Base-by-base conservation (phyloP, 1,284 basidiomycete genomes). In the Grifola frondosa region DNA sequence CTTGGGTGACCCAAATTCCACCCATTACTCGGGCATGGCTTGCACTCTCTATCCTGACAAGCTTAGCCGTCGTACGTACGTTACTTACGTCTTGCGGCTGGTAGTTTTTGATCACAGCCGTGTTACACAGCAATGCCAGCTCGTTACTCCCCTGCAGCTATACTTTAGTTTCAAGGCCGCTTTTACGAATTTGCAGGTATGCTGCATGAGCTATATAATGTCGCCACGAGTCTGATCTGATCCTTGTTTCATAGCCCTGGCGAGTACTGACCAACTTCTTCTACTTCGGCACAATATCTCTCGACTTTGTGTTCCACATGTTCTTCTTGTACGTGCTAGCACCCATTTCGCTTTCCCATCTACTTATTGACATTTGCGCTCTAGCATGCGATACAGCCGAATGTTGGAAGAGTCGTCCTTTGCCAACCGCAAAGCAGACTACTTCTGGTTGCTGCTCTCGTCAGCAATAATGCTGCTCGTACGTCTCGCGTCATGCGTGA, bases 321-420 rank as follows among this genome's bases (percentile, higher is more conserved):
- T 97, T 97, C 77, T 98, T 98, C 76, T 95, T 97, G 92, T 95
- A 58, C 64, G 91, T 72, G 2, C 17, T 40, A 11, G 4, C 41
- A 19, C 33, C n/a, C n/a, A 28, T 30, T 33, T 37, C 35, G 5
- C 22, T 13, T 20, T 21, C 19, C 24, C 25, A 12, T 17, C 28
- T 21, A n/a, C 31, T 31, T 45, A 28, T 24, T 31, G 31, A 43
- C 28, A 40, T n/a, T 2, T 20, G 25, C 30, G 8, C 12, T 15
- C 20, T 40, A 93, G 92, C 62, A 95, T 98, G 91, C 77, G 96
- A 40, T 99, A 98, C 63, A 93, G 91, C 42, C 80, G 93, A 37
- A 89, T 97, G 82, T 73, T 99, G 1, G 96, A 99, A 67, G 93
- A 97, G 64, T 93, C 92, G 20, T 92, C 92, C 2, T 99, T 96